Evolutionary conservation across 2,329 filamentous ascomycete species (phyloP), one percentile per base, ranked within the genome.

Genomic region (Colletotrichum lupini): DNA sequence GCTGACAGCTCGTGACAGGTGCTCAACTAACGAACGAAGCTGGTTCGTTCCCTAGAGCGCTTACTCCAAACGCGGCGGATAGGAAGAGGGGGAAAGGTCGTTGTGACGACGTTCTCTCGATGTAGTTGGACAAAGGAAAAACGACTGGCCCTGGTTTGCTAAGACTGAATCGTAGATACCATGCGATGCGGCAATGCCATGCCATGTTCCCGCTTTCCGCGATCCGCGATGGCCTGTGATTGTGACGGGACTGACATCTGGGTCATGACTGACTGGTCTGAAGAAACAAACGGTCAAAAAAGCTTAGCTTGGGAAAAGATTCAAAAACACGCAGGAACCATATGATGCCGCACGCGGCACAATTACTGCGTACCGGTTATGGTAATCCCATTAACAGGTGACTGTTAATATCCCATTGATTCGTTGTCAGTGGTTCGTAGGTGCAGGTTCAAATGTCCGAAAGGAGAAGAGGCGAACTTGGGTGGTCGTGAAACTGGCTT

Each of bases 401-500:
- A 70, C 26, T 56, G 56, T 56, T 26, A 64, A 61, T 30, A 22
- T 67, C 24, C 55, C 22, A 28, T 73, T 55, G 71, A 73, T 73
- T 73, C 67, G 67, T 67, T 73, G 30, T 66, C 71, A 70, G 61
- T 61, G 12, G 49, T 65, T 71, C 61, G 24, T 56, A 60, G 61
- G 49, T 55, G 37, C 32, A 61, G 22, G 30, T 46, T 28, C 65
- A 56, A 73, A 73, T 73, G 49, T 71, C 61, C 71, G 67, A 73
- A 73, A 70, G 60, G 67, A 67, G 46, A 62, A 73, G 70, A 64
- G 67, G 60, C 60, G 71, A 66, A 66, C 49, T 57, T 57, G 60
- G 49, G 46, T 60, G 69, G 57, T 67, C 58, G 32, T 74, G 72
- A 74, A 74, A 74, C 72, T 62, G 63, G 35, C 68, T 53, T 49